Evolutionary conservation across 2,329 filamentous ascomycete genomes (phyloP).

Genomic region (Diplocarpon rosae): DNA sequence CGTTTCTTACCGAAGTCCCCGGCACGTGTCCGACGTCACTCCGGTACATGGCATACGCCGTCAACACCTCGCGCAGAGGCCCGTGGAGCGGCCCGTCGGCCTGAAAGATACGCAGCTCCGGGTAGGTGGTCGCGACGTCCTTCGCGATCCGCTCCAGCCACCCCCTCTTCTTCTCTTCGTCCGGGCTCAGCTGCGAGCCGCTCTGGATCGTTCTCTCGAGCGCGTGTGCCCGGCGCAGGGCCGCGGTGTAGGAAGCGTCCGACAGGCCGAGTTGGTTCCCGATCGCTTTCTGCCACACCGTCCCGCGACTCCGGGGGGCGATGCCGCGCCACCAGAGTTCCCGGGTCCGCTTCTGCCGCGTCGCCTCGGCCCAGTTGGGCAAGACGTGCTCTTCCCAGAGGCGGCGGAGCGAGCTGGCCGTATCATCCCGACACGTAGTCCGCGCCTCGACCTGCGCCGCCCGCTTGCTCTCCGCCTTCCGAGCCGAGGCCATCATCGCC

Average conservation of each 20-base stretch:
- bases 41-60: slow-evolving; percentile 72
- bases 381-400: slow-evolving; percentile 70
- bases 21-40: slow-evolving; percentile 69
- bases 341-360: slow-evolving; percentile 55
- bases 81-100: slow-evolving; percentile 47
- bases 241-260: slow-evolving; percentile 57
- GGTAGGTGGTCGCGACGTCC: slow-evolving; percentile 58
- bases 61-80: slow-evolving; percentile 59
- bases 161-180: slow-evolving; percentile 43
- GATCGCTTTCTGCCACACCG: slow-evolving; percentile 27
- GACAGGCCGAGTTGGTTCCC: slow-evolving; percentile 33
- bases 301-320: slow-evolving; percentile 50
- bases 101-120: slow-evolving; percentile 59
- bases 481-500: slow-evolving; percentile 62
- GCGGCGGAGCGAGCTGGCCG: slow-evolving; percentile 42
- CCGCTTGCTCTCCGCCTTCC: slow-evolving; percentile 47
- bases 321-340: slow-evolving; percentile 79
- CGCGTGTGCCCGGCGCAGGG: slow-evolving; percentile 54
- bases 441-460: slow-evolving; percentile 42
- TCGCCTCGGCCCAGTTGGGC: slow-evolving; percentile 63
- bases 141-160: slow-evolving; percentile 54
- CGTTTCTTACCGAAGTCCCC: slow-evolving; percentile 65
- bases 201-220: slow-evolving; percentile 36
- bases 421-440: slow-evolving; percentile 42
- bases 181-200: slow-evolving; percentile 27